phyloP scores from a whole-genome alignment of 768 basidiomycete species.

The Kwoniella mangroviensis region DNA sequence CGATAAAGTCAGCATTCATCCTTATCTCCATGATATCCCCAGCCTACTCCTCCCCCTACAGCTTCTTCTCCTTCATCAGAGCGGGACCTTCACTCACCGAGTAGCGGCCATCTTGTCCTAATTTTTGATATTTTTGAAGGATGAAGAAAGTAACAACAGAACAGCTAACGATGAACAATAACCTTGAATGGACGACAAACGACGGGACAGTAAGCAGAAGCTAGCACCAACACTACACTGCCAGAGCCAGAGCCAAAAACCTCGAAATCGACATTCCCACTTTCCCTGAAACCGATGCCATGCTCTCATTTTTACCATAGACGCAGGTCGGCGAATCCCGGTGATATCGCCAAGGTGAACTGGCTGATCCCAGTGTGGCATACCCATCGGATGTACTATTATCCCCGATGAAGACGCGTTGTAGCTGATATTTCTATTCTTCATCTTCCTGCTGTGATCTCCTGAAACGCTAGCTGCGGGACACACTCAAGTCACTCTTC shows the following conservation, averaged over 20 bases:
- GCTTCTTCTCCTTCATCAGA: neutral
- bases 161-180: neutral
- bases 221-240: neutral
- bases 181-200: constrained; percentile 5
- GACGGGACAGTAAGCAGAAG: constrained; percentile 3
- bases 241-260: too few relatives aligned
- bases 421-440: too few relatives aligned
- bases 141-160: constrained; percentile 9
- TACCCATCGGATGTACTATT: neutral
- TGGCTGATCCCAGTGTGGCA: neutral
- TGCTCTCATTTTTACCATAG: neutral
- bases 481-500: too few relatives aligned
- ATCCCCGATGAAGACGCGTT: constrained; percentile 2
- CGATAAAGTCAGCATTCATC: constrained; percentile 9
- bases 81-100: constrained; percentile 23
- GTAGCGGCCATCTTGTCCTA: constrained; percentile 35
- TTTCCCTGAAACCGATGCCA: neutral
- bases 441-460: too few relatives aligned
- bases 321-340: neutral
- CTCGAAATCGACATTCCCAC: too few relatives aligned
- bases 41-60: neutral
- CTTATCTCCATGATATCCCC: neutral
- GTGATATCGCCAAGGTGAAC: neutral
- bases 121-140: constrained; percentile 21
- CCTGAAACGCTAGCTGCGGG: too few relatives aligned